Base-by-base conservation (phyloP, 345 rosid species). In the Physaria fendleri region DNA sequence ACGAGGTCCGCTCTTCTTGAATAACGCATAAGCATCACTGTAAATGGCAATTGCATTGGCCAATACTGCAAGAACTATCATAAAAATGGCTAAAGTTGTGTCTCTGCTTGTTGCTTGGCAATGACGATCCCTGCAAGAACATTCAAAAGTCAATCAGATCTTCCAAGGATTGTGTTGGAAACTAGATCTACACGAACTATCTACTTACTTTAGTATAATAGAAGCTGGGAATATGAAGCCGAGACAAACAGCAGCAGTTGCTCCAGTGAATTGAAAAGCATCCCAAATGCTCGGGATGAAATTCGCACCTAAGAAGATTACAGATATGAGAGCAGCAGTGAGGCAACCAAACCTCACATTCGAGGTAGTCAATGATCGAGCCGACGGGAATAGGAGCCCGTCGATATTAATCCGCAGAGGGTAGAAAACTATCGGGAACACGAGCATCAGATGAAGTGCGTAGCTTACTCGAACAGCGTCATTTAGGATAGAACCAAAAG, bases 381-480 rank as follows among this genome's bases (percentile, higher is more conserved):
- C 74, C 3, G 78, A 77, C 39, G 95, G 85, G 66, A 90, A 90
- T 44, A 87, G 66, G 62, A 90, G 90, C 28, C 90, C 90, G 3
- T 90, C 95, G 60, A 90, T 62, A 78, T 87, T 90, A 65, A 90
- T 81, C 62, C 97, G 71, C 53, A 90, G 47, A 13, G 97, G 95
- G 46, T 69, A 79, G 80, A 90, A 90, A 65, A 87, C 92, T 28
- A 90, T 64, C 0, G 97, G 97, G 76, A 90, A 90, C 1, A 90
- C 97, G 2, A 90, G 93, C 97, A 90, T 90, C 21, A 90, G 86
- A 61, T 90, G 97, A 21, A 78, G 90, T 4, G 88, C 90, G 5
- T 90, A 90, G 66, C 95, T 90, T 54, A 87, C 85, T 67, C 97
- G 95, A 71, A 90, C 95, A 3, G 83, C 88, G 37, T 87, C 95